Evolutionary conservation across 192 early-diverging fungal genomes (phyloP).

Genomic region (Coemansia sp.): DNA sequence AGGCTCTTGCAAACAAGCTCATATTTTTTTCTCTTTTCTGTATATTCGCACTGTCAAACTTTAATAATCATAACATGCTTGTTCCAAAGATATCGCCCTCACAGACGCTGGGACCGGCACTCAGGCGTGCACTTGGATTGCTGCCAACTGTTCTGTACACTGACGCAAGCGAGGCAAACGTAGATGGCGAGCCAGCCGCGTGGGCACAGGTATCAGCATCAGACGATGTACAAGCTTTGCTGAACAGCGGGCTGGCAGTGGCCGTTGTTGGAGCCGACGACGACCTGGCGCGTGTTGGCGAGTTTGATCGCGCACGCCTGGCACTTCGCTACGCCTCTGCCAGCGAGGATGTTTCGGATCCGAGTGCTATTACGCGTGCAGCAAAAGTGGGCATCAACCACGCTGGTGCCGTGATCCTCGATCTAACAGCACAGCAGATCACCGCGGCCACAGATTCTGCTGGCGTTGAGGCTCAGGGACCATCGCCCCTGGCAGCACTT

Average conservation of each 20-base stretch:
- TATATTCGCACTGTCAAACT: background rate
- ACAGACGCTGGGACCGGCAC: conserved; percentile 18
- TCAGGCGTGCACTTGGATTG: conserved; percentile 23
- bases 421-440: conserved; percentile 36
- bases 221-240: conserved; percentile 27
- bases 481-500: conserved; percentile 19
- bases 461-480: background rate
- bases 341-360: conserved; percentile 11
- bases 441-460: conserved; percentile 18
- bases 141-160: conserved; percentile 25
- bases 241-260: conserved; percentile 44
- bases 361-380: conserved; percentile 11
- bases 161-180: conserved; percentile 22
- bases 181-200: background rate
- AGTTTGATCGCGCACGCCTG: conserved; percentile 31
- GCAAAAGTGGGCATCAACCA: conserved; percentile 18
- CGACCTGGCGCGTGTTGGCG: background rate
- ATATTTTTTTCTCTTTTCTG: background rate
- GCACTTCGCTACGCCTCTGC: conserved; percentile 33
- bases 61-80: conserved; percentile 27
- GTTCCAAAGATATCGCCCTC: conserved; percentile 39
- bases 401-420: conserved; percentile 38
- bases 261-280: conserved; percentile 26
- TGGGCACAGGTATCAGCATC: conserved; percentile 28
- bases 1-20: background rate